Percentiles rank a stretch among this genome's conserved stretches.
Conservation (phyloP, 805 yeast species). For the Metschnikowia reukaufii region DNA sequence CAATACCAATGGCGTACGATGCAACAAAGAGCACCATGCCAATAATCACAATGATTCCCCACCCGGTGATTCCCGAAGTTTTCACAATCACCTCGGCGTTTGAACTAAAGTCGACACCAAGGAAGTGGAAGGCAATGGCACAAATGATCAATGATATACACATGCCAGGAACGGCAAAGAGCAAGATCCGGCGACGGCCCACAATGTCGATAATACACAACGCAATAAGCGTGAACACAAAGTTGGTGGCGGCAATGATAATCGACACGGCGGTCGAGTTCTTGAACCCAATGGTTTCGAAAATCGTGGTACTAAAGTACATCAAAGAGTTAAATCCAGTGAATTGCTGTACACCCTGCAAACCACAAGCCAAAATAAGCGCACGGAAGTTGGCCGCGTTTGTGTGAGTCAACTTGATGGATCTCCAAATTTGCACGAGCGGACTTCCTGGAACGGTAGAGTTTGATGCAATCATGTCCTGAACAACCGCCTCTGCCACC, state of each 20-base stretch:
- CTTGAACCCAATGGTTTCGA: conserved; percentile 84
- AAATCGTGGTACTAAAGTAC: conserved; percentile 93
- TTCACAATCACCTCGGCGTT: conserved; percentile 38
- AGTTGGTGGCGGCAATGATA: conserved; percentile 92
- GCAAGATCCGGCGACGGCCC: conserved; percentile 81
- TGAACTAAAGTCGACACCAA: conserved; percentile 59
- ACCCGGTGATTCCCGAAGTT: conserved; percentile 58
- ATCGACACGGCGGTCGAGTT: conserved; percentile 94
- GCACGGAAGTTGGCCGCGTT: conserved; percentile 86
- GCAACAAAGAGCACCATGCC: conserved; percentile 88
- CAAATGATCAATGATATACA: conserved; percentile 69
- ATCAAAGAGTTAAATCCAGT: conserved; percentile 95
- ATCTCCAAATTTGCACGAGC: conserved; percentile 54
- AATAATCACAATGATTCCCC: conserved; percentile 87
- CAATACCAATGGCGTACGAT: conserved; percentile 89
- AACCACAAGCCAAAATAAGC: conserved; percentile 82
- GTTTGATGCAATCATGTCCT: conserved; percentile 55
- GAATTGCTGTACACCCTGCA: conserved; percentile 95
- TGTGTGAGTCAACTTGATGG: conserved; percentile 60
- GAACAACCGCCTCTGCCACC: conserved; percentile 63
- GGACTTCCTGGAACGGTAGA: conserved; percentile 46
- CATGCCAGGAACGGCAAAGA: conserved; percentile 87
- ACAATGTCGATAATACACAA: conserved; percentile 82
- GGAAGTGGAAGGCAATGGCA: conserved; percentile 88
- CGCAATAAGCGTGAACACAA: conserved; percentile 82